Evolutionary conservation across 768 basidiomycete species (phyloP), one percentile per base, ranked within the genome.

Genomic region (Tricholoma flavovirens): DNA sequence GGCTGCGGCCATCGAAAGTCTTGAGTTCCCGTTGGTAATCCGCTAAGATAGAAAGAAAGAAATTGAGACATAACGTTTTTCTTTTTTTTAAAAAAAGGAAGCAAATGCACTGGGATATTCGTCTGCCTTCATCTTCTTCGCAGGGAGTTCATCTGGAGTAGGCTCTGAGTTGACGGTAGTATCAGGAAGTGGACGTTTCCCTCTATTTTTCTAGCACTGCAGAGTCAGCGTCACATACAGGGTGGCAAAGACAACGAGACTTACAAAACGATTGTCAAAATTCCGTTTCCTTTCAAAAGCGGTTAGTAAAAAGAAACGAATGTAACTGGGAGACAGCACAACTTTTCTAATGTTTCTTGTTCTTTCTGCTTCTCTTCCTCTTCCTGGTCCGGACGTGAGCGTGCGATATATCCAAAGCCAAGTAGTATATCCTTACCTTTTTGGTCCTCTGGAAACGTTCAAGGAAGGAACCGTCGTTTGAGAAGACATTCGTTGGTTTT

Each of bases 381-480:
- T 59, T 82, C 82, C 83, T 83, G 53, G 26, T 43, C 51, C 21
- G 17, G 29, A 53, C 11, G 33, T 46, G 50, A 45, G 53, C 32
- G 45, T 24, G 38, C 40, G 8, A 38, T 19, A 32, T 19, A 51
- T 30, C 21, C 7, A 42, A 38, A 30, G 7, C 40, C 24, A 15
- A 9, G 30, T 12, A 19, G 61, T 72, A 46, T 60, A 6, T 21
- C 19, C 52, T 5, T 32, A 82, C 86, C 79, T 75, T 77, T 69
- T 77, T 80, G 48, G 73, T 71, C 29, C 80, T 78, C 67, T 84
- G 81, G 63, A 87, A 78, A 9, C 84, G 77, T 60, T 86, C 79
- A 54, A 86, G 70, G 66, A 87, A 87, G 8, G 84, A 84, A 7
- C 86, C 86, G 61, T 87, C 86, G 65, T 86, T 80, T 54, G 83